Conservation (phyloP, 371 early-diverging fungal genomes). For the Mucor sp. region DNA sequence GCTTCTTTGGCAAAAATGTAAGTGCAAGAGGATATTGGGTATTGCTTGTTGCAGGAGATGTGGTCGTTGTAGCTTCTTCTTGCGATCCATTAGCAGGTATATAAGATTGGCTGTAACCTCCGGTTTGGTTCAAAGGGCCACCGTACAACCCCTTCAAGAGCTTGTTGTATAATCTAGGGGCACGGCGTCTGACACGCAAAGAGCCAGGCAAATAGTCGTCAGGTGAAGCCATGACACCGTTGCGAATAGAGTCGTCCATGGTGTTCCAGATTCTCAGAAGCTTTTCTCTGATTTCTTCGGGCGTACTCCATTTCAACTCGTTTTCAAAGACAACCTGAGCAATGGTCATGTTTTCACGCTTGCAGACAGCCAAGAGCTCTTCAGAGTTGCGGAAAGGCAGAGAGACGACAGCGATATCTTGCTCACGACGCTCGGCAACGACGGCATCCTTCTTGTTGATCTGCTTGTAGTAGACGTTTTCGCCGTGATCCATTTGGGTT, state of each 20-base stretch:
- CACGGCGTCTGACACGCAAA: constrained; percentile 85
- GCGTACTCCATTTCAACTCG: constrained; percentile 87
- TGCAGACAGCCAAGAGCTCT: constrained; percentile 80
- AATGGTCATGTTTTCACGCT: constrained; percentile 84
- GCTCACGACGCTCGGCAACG: constrained; percentile 55
- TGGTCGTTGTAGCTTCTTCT: background rate
- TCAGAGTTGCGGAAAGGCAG: constrained; percentile 86
- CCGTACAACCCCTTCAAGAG: constrained; percentile 80
- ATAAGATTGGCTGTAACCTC: constrained; percentile 30
- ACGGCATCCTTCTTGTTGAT: constrained; percentile 23
- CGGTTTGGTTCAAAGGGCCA: constrained; percentile 26
- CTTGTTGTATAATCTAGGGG: constrained; percentile 86
- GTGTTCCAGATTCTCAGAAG: constrained; percentile 88
- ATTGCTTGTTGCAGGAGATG: background rate
- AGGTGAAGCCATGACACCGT: constrained; percentile 59
- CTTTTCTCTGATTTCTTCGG: constrained; percentile 75
- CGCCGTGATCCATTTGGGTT: constrained; percentile 83
- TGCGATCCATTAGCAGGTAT: constrained; percentile 11
- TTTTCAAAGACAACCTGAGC: constrained; percentile 96
- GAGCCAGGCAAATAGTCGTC: constrained; percentile 77
- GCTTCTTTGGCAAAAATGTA: constrained; percentile 44
- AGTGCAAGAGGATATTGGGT: constrained; percentile 36
- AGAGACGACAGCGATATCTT: constrained; percentile 80
- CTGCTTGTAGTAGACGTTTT: constrained; percentile 85
- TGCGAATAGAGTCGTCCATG: constrained; percentile 91